Evolutionary conservation across 306 rosid species (phyloP), one percentile per base, ranked within the genome.

Genomic region (Ormosia emarginata): DNA sequence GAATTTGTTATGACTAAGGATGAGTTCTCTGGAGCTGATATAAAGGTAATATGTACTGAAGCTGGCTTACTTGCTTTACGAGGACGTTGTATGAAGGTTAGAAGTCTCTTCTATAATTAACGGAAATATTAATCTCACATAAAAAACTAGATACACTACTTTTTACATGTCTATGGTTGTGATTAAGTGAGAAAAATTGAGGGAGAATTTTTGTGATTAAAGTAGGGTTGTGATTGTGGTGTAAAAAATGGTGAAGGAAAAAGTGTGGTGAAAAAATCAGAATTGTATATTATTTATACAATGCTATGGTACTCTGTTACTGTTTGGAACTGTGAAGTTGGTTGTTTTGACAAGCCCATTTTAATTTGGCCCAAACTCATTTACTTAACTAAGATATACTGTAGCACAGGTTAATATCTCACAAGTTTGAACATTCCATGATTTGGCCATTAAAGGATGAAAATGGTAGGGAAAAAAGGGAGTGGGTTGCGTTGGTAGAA

Each of bases 1-100:
- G 99, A 95, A 86, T 95, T n/a, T n/a, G n/a, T 95, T 37, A 95
- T 95, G 99, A 93, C 99, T 4, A 95, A 95, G 84, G 99, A 95
- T 88, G 99, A 95, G 69, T 95, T 95, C 70, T 95, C 97, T 43
- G 99, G 99, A 79, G 98, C 99, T 85, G 99, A 95, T 86, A 92
- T 95, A 55, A 95, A 93, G 89, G 99, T 98, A 47, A 95, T 95
- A 74, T 95, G 99, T 79, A 95, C 99, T 44, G 99, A 95, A 87
- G 98, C 99, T 81, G 99, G 99, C 36, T 88, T 95, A 81, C 98
- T 95, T 84, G 98, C 99, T 59, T 77, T 93, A 49, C 84, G 99
- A 17, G 99, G 93, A 78, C 96, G 99, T 68, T 94, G 99, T 0
- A 95, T 93, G 99, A 95, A 95, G 98, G 98, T 95, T 53, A 84